Evolutionary conservation across 768 basidiomycete species (phyloP), one percentile per base, ranked within the genome.

Genomic region (Kwoniella sp.): DNA sequence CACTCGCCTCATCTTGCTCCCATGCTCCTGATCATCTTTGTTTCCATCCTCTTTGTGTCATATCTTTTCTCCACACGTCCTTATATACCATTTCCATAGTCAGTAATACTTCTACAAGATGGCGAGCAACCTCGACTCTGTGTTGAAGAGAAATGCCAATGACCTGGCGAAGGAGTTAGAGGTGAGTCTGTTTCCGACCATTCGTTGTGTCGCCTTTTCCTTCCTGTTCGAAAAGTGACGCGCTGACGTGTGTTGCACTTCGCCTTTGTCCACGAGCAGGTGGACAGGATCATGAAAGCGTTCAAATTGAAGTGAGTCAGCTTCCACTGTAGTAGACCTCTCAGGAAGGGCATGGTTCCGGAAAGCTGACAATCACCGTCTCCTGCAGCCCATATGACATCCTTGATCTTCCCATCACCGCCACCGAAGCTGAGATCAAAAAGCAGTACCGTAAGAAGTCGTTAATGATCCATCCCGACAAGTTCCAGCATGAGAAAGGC

Each of bases 401-500:
- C 63, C 83, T 99, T 70, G 89, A 92, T 82, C 84, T 99, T 83
- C 57, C 88, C 85, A 69, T 74, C 2, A 59, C 71, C 13, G 80
- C 78, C 13, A 74, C 89, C 9, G 84, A 87, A 26, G 89, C 91
- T 61, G 94, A 90, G 30, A 86, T 98, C 76, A 96, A 96, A 85
- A 91, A 87, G 83, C 89, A 87, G 81, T 84, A 82, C 64, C 73
- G 83, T 53, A 82, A 81, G 67, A 82, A 81, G 64, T 82, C 81
- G 1, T 72, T 84, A 50, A 67, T 96, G 82, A 97, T 99, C 76
- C 96, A 99, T 85, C 96, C 96, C 67, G 96, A 99, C 84, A 99
- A 98, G 85, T 90, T 90, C 73, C 84, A 90, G 78, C 92, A 96
- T 82, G 74, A 73, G 52, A 66, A 77, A 26, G 79, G 75, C 31